Conservation (phyloP, 257 asterid genomes). For the Paulownia fortunei region DNA sequence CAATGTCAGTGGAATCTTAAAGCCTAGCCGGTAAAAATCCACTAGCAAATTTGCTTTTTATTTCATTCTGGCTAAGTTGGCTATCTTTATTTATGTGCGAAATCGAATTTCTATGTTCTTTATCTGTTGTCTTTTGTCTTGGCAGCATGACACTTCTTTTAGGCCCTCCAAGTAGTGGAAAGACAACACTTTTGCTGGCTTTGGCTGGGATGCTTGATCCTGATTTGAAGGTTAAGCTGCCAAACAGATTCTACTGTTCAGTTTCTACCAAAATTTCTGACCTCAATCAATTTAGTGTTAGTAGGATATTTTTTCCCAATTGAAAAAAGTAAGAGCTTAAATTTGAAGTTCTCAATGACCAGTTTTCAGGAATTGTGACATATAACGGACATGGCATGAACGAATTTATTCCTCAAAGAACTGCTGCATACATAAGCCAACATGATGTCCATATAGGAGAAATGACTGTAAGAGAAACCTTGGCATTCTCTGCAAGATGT, state of each 20-base stretch:
- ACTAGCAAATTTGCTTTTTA: neutral
- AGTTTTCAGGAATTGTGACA: constrained; percentile 64
- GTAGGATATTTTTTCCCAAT: neutral
- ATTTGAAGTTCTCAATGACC: neutral
- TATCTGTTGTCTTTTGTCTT: constrained; percentile 9
- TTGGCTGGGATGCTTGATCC: constrained; percentile 72
- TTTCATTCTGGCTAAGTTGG: neutral
- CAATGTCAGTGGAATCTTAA: constrained; percentile 66
- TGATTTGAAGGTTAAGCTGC: constrained; percentile 42
- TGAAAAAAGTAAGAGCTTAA: neutral
- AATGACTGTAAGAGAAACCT: constrained; percentile 69
- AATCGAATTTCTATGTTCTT: neutral
- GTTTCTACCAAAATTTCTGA: too few relatives aligned
- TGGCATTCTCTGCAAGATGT: constrained; percentile 73
- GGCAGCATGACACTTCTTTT: constrained; percentile 73
- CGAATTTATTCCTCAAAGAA: constrained; percentile 63
- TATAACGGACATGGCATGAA: constrained; percentile 66
- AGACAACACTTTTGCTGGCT: constrained; percentile 69
- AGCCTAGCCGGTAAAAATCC: constrained; percentile 62
- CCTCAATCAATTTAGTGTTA: neutral
- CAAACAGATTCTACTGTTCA: too few relatives aligned
- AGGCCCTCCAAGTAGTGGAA: constrained; percentile 78
- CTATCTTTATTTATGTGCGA: neutral
- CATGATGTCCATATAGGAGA: constrained; percentile 74
- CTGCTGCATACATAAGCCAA: constrained; percentile 72